Evolutionary conservation across 1,284 basidiomycete genomes (phyloP).

Genomic region (Moesziomyces parantarcticus): DNA sequence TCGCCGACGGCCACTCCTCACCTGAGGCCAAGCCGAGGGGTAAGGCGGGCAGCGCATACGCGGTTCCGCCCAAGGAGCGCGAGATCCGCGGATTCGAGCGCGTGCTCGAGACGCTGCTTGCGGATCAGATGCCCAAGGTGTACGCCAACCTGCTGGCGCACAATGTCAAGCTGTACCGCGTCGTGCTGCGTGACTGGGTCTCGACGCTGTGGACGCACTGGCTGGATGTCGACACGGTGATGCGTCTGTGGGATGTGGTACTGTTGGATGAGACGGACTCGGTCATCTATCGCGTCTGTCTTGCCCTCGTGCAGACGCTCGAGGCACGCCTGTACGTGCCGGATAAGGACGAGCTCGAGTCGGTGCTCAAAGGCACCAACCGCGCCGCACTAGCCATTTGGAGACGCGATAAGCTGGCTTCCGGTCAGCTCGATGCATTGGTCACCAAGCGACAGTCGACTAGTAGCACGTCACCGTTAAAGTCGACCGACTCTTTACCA

Average conservation of each 20-base stretch:
- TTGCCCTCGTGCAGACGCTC: conserved; percentile 59
- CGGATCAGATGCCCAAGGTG: conserved; percentile 93
- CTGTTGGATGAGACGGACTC: conserved; percentile 59
- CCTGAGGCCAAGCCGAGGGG: not conserved
- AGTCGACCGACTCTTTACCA: conserved; percentile 5
- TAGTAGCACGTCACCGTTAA: not conserved
- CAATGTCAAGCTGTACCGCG: conserved; percentile 39
- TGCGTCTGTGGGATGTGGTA: conserved; percentile 61
- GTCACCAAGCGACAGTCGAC: not conserved
- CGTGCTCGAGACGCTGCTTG: conserved; percentile 89
- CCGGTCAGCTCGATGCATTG: conserved; percentile 16
- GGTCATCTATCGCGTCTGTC: conserved; percentile 53
- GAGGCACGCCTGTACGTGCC: conserved; percentile 60
- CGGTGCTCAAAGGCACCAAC: conserved; percentile 55
- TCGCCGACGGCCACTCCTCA: not conserved
- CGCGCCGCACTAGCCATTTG: conserved; percentile 55
- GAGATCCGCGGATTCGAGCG: conserved; percentile 69
- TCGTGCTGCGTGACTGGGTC: conserved; percentile 57
- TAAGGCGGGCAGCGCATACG: conserved; percentile 9
- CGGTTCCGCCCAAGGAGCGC: conserved; percentile 31
- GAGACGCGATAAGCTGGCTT: conserved; percentile 41
- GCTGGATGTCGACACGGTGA: conserved; percentile 59
- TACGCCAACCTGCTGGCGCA: conserved; percentile 62
- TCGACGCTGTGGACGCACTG: conserved; percentile 50
- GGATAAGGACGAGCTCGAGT: conserved; percentile 51